phyloP scores from a whole-genome alignment of 352 stramenopile genomes.

The Achlya hypogyna region DNA sequence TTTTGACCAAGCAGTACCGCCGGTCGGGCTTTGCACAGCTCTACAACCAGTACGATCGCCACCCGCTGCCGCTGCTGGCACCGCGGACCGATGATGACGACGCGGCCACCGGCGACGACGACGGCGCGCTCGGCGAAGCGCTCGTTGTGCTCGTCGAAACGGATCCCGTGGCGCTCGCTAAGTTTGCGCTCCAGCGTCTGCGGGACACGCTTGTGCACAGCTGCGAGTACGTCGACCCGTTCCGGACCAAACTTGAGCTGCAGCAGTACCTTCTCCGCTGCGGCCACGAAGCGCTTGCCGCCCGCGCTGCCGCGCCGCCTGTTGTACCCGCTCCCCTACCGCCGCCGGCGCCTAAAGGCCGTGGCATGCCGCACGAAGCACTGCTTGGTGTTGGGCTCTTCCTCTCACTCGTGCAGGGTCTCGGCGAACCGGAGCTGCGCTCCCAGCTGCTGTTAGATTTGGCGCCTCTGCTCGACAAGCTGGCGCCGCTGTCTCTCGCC shows the following conservation, averaged over 20 bases:
- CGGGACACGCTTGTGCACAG: background rate
- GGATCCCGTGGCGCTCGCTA: background rate
- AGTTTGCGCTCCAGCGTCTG: background rate
- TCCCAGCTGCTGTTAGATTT: conserved; percentile 43
- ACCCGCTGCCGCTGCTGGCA: background rate
- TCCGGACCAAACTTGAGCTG: conserved; percentile 9
- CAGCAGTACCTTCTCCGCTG: conserved; percentile 27
- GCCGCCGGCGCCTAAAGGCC: conserved; percentile 19
- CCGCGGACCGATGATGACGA: conserved; percentile 4
- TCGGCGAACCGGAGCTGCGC: conserved; percentile 23
- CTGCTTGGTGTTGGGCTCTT: conserved; percentile 35
- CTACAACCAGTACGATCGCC: background rate
- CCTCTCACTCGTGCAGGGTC: conserved; percentile 27
- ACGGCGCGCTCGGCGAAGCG: background rate
- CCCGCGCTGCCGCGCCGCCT: background rate
- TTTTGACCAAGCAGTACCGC: conserved; percentile 53
- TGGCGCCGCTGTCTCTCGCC: conserved; percentile 35
- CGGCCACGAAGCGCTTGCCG: conserved; percentile 39
- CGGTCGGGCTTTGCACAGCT: conserved; percentile 21
- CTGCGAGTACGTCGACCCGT: conserved; percentile 12
- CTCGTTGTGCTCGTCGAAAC: conserved; percentile 10
- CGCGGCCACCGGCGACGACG: background rate
- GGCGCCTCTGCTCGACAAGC: conserved; percentile 29
- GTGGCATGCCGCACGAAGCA: conserved; percentile 25
- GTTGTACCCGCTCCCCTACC: background rate